Evolutionary conservation across 164 flowering plant genomes (phyloP).

Genomic region (Vitis rotundifolia): DNA sequence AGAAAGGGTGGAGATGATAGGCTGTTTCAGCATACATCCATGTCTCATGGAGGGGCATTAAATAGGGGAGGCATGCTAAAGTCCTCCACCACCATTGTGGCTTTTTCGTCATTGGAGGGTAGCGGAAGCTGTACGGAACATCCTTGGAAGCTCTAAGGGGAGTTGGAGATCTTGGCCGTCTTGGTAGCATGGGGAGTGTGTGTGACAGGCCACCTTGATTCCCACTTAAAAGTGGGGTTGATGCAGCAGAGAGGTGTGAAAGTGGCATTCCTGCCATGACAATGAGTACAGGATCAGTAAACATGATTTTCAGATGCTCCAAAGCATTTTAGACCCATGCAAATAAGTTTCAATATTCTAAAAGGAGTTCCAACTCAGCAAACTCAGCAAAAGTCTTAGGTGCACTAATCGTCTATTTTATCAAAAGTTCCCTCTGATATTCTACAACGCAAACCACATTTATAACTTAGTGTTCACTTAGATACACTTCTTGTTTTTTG

Average conservation of each 20-base stretch:
- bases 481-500: too few relatives aligned
- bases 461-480: too few relatives aligned
- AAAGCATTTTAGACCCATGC: background rate
- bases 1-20: constrained; percentile 70
- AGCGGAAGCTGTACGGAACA: constrained; percentile 57
- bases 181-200: constrained; percentile 33
- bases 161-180: constrained; percentile 14
- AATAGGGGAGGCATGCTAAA: constrained; percentile 78
- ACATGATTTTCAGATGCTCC: background rate
- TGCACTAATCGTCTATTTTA: too few relatives aligned
- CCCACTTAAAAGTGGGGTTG: constrained; percentile 42
- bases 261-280: constrained; percentile 12
- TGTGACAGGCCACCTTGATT: constrained; percentile 37
- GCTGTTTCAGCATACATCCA: constrained; percentile 94
- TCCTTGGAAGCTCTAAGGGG: constrained; percentile 69
- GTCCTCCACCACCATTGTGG: constrained; percentile 95
- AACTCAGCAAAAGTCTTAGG: too few relatives aligned
- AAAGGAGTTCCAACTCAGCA: too few relatives aligned
- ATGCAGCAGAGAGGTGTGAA: constrained; percentile 35
- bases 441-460: too few relatives aligned
- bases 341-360: too few relatives aligned
- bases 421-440: too few relatives aligned
- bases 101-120: constrained; percentile 75
- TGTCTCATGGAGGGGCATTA: constrained; percentile 88
- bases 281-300: background rate